Conservation (phyloP, 1,284 basidiomycete species). For the Crepidotus sp. region DNA sequence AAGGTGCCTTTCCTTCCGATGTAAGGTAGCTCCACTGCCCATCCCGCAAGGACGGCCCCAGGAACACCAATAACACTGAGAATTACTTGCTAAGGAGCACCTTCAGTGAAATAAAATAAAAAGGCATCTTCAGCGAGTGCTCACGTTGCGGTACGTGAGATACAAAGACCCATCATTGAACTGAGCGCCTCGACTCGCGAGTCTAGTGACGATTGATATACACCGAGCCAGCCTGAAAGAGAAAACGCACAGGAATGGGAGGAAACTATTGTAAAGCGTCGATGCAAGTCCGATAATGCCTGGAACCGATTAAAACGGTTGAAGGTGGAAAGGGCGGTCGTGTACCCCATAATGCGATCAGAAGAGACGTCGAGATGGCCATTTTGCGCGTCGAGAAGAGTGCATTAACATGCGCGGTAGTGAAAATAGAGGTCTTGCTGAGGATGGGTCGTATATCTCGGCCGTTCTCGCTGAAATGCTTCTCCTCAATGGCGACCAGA, state of each 20-base stretch:
- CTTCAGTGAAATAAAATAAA: not conserved
- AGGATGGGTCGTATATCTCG: constrained; percentile 20
- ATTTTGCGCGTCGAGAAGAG: constrained; percentile 55
- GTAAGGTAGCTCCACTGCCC: constrained; percentile 48
- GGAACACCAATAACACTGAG: constrained; percentile 61
- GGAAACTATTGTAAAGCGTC: constrained; percentile 54
- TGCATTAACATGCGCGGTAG: constrained; percentile 39
- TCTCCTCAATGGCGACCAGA: constrained; percentile 28
- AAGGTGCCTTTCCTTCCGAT: constrained; percentile 59
- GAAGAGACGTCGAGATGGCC: constrained; percentile 48
- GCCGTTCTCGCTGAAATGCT: constrained; percentile 19
- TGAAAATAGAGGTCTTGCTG: constrained; percentile 37
- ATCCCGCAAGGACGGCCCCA: constrained; percentile 54
- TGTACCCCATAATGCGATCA: constrained; percentile 51
- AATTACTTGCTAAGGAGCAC: constrained; percentile 44
- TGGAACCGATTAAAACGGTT: constrained; percentile 19
- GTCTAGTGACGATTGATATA: constrained; percentile 24
- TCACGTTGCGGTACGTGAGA: constrained; percentile 57
- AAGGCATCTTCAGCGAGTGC: constrained; percentile 19
- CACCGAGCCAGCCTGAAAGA: not conserved
- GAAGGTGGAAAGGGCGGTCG: not conserved
- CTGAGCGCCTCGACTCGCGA: constrained; percentile 48
- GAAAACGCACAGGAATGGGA: constrained; percentile 48
- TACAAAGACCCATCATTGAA: constrained; percentile 52
- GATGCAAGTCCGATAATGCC: constrained; percentile 64